A percentile compares a stretch with the other conserved stretches of the same genome.
Evolutionary conservation across 208 protist genomes (phyloP).

Genomic region (Leishmania major): DNA sequence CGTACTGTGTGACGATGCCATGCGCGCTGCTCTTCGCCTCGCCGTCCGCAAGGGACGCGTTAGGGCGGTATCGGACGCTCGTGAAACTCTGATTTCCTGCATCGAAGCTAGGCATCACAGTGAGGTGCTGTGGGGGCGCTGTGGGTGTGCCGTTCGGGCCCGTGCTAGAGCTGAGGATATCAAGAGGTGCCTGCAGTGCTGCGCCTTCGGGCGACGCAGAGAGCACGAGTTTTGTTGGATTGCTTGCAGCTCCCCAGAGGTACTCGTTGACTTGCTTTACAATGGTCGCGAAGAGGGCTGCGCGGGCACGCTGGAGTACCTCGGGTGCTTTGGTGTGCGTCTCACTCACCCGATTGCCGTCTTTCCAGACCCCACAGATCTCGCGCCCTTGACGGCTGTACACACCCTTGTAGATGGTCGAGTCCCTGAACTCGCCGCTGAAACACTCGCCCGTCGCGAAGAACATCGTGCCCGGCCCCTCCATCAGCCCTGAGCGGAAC

Average conservation of each 20-base stretch:
- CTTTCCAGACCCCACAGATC: constrained; percentile 44
- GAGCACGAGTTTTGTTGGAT: constrained; percentile 11
- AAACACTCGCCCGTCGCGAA: constrained; percentile 62
- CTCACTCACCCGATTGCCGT: constrained; percentile 35
- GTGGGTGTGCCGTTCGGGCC: not conserved
- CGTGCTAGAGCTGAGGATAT: constrained; percentile 14
- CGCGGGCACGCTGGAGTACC: constrained; percentile 38
- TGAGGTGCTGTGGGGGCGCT: not conserved
- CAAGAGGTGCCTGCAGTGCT: constrained; percentile 8
- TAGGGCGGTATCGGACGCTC: constrained; percentile 18
- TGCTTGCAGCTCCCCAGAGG: constrained; percentile 19
- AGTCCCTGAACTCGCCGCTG: constrained; percentile 43
- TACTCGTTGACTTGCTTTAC: constrained; percentile 45
- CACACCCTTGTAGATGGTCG: constrained; percentile 45
- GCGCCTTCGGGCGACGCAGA: constrained; percentile 2
- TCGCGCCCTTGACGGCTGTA: constrained; percentile 34
- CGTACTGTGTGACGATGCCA: constrained; percentile 8
- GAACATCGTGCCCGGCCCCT: constrained; percentile 65
- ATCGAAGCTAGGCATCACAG: constrained; percentile 3
- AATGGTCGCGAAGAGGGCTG: constrained; percentile 45
- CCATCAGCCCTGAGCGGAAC: constrained; percentile 51
- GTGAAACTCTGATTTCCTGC: constrained; percentile 23
- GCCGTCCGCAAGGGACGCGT: constrained; percentile 17
- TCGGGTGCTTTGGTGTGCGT: constrained; percentile 17
- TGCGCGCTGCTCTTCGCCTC: constrained; percentile 13